Conservation (phyloP, 495 filamentous ascomycete species). For the Talaromyces liani region DNA sequence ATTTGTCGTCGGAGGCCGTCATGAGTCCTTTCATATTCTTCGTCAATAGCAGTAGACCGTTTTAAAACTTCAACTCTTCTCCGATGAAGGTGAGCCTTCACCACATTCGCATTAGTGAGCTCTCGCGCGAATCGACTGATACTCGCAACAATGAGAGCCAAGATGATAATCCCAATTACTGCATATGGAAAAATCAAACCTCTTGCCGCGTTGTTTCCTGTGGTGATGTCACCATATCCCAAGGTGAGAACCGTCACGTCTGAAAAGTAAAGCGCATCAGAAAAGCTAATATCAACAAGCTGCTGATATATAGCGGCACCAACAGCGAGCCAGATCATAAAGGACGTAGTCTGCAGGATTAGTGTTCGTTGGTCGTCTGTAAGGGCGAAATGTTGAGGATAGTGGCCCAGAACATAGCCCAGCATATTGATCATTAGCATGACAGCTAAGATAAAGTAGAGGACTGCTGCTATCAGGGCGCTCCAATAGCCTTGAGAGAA, state of each 20-base stretch:
- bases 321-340: slow-evolving; percentile 55
- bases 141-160: slow-evolving; percentile 81
- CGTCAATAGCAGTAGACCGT: slow-evolving; percentile 39
- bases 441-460: slow-evolving; percentile 58
- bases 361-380: slow-evolving; percentile 65
- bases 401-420: slow-evolving; percentile 69
- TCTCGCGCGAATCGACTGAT: slow-evolving; percentile 64
- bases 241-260: slow-evolving; percentile 60
- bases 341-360: slow-evolving; percentile 57
- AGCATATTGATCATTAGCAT: slow-evolving; percentile 71
- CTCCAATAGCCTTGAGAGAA: slow-evolving; percentile 77
- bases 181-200: slow-evolving; percentile 75
- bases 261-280: slow-evolving; percentile 56
- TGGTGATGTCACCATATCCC: slow-evolving; percentile 55
- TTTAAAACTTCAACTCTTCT: slow-evolving; percentile 49
- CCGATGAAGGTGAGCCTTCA: slow-evolving; percentile 55
- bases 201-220: slow-evolving; percentile 42
- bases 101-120: slow-evolving; percentile 57
- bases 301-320: slow-evolving; percentile 50
- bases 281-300: slow-evolving; percentile 40
- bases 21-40: slow-evolving; percentile 1
- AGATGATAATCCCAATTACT: slow-evolving; percentile 74
- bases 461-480: slow-evolving; percentile 57
- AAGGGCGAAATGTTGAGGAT: slow-evolving; percentile 66
- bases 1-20: not conserved